phyloP scores from a whole-genome alignment of 768 basidiomycete genomes.

The Podaxis rugospora region DNA sequence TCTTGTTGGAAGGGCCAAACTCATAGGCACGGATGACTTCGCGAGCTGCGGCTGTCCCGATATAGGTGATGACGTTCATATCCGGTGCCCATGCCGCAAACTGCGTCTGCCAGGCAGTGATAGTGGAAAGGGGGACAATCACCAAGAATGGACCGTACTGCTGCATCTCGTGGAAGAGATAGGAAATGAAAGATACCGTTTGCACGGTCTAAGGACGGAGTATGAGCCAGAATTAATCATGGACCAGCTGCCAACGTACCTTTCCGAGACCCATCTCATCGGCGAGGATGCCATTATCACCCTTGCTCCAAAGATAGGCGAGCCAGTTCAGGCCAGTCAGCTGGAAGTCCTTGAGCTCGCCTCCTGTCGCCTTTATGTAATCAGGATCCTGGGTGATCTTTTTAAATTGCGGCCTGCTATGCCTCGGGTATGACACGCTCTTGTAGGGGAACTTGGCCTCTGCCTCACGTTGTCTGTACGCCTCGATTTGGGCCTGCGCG shows the following conservation, averaged over 20 bases:
- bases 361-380: slow-evolving; percentile 75
- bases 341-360: slow-evolving; percentile 95
- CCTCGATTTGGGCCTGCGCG: slow-evolving; percentile 74
- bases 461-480: slow-evolving; percentile 70
- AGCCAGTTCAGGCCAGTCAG: slow-evolving; percentile 98
- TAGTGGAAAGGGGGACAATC: slow-evolving; percentile 96
- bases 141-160: slow-evolving; percentile 98
- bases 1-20: slow-evolving; percentile 85
- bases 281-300: slow-evolving; percentile 94
- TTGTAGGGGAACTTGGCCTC: slow-evolving; percentile 84
- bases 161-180: slow-evolving; percentile 85
- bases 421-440: slow-evolving; percentile 61
- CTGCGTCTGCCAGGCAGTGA: slow-evolving; percentile 97
- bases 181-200: slow-evolving; percentile 92
- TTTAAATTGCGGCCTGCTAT: slow-evolving; percentile 71
- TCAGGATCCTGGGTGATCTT: slow-evolving; percentile 87
- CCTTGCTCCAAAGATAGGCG: slow-evolving; percentile 92
- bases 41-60: slow-evolving; percentile 82
- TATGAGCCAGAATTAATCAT: slow-evolving; percentile 10
- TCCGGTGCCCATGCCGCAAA: slow-evolving; percentile 95
- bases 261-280: slow-evolving; percentile 99
- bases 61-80: slow-evolving; percentile 95
- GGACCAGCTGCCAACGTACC: slow-evolving; percentile 30
- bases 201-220: slow-evolving; percentile 71
- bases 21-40: slow-evolving; percentile 91